Evolutionary conservation across 306 rosid species (phyloP).

Genomic region (Trifolium fragiferum): DNA sequence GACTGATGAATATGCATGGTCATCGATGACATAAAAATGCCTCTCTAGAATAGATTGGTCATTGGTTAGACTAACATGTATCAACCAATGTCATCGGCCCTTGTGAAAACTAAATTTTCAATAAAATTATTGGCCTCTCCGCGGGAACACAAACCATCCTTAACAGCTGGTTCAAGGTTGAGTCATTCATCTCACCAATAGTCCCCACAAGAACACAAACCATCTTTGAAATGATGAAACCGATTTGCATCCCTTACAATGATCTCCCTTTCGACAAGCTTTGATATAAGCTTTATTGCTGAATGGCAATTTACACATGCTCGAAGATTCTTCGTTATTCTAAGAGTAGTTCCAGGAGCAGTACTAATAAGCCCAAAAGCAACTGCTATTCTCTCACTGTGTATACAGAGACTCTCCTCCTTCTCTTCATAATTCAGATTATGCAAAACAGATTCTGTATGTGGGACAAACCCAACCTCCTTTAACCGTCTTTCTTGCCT

Average conservation of each 20-base stretch:
- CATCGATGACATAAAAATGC: not conserved
- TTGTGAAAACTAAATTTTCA: too few species aligned
- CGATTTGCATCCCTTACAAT: conserved; percentile 69
- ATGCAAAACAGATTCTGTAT: conserved; percentile 61
- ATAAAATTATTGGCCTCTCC: too few species aligned
- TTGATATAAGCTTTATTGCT: conserved; percentile 65
- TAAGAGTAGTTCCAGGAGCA: conserved; percentile 65
- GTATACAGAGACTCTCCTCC: conserved; percentile 65
- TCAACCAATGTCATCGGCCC: too few species aligned
- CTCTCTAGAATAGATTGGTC: not conserved
- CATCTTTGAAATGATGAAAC: conserved; percentile 81
- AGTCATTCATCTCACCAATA: conserved; percentile 57
- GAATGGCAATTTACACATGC: conserved; percentile 75
- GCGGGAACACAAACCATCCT: too few species aligned
- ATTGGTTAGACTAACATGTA: not conserved
- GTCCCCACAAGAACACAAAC: conserved; percentile 71
- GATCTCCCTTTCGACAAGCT: conserved; percentile 64
- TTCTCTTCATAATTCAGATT: conserved; percentile 64
- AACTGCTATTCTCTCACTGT: conserved; percentile 73
- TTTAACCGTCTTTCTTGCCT: conserved; percentile 59
- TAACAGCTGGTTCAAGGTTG: conserved; percentile 12
- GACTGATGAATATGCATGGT: too few species aligned
- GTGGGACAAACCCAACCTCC: conserved; percentile 64
- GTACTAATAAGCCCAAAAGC: conserved; percentile 70
- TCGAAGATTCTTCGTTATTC: conserved; percentile 68